Base-by-base conservation (phyloP, 495 filamentous ascomycete species). In the Lasiosphaeris hirsuta region DNA sequence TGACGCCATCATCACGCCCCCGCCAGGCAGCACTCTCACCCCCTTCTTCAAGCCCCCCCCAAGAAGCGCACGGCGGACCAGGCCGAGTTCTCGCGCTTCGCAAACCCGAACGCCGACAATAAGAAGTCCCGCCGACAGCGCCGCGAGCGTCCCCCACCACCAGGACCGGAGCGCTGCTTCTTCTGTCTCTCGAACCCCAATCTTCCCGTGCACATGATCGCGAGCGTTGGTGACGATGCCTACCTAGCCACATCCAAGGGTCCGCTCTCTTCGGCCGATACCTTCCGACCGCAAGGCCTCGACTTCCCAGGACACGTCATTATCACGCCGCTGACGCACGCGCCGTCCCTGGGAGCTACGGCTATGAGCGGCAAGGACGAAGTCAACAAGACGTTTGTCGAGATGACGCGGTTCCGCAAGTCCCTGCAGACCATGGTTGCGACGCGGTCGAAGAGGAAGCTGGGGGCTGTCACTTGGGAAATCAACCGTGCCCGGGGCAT, bases 161-260 rank as follows among this genome's bases (percentile, higher is more conserved):
- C 88, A 4, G 84, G 84, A 3, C 90, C 90, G 0, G 84, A 86
- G 18, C 79, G 84, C 59, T 98, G 94, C 69, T 98, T 93, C 79
- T 97, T 98, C 79, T 98, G 94, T 68, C 78, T 97, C 4, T 88
- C 86, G 8, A 97, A 94, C 67, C 83, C 86, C 14, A 86, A 85
- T 52, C 72, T 95, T 30, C 86, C 88, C 37, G 88, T 86, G 0
- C 93, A 98, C 69, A 89, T 97, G 65, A 86, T 97, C 62, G 86
- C 87, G 60, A 90, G 86, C 19, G 91, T 98, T 62, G 94, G 87
- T 44, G 81, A 86, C 30, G 88, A 96, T 46, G 70, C 83, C 51
- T 97, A 97, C 69, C 75, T 97, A 41, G 94, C 92, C 46, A 94
- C 85, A 34, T 90, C 95, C 45, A 97, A 96, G 73, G 94, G 94